These are phyloP conservation scores for Mycosphaerella arachidis DNA, from an alignment of 2,329 filamentous ascomycete species.

Conservation along the genomic window DNA sequence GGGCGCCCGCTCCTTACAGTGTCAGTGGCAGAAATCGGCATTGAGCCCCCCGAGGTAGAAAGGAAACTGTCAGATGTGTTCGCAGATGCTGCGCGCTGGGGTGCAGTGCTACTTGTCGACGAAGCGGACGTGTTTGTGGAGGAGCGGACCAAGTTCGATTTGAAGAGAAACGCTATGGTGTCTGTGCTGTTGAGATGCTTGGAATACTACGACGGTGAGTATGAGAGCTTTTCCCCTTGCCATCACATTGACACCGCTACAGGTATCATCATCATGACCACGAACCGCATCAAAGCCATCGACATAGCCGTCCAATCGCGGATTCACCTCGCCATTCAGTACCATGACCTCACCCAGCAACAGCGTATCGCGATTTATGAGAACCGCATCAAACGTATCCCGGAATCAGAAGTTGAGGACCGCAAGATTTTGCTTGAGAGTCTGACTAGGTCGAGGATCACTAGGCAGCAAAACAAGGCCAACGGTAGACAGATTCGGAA, in stretches of 20 bases:
- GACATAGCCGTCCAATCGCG: conserved; percentile 10
- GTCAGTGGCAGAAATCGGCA: conserved; percentile 10
- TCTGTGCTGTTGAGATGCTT: conserved; percentile 44
- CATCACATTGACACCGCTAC: background rate
- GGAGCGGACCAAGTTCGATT: conserved; percentile 66
- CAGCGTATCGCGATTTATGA: conserved; percentile 2
- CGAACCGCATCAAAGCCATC: conserved; percentile 9
- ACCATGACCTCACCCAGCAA: background rate
- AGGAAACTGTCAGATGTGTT: conserved; percentile 2
- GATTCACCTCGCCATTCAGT: conserved; percentile 9
- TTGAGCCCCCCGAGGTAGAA: conserved; percentile 2
- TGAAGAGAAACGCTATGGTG: conserved; percentile 76
- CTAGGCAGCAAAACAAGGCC: too few species aligned
- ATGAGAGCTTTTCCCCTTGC: too few species aligned
- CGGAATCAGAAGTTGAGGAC: background rate
- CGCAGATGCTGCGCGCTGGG: conserved; percentile 8
- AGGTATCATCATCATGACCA: conserved; percentile 12
- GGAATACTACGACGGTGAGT: background rate
- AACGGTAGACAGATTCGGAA: too few species aligned
- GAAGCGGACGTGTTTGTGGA: conserved; percentile 69
- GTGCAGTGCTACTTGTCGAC: conserved; percentile 13
- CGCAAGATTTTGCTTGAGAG: background rate
- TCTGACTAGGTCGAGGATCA: too few species aligned
- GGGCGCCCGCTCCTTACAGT: conserved; percentile 41
- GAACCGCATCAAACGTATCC: background rate